Percentiles rank a stretch among this genome's conserved stretches.
These are phyloP conservation scores for Neckera pumila DNA, from an alignment of 225 moss, liverwort and hornwort species.

Conservation along the genomic window DNA sequence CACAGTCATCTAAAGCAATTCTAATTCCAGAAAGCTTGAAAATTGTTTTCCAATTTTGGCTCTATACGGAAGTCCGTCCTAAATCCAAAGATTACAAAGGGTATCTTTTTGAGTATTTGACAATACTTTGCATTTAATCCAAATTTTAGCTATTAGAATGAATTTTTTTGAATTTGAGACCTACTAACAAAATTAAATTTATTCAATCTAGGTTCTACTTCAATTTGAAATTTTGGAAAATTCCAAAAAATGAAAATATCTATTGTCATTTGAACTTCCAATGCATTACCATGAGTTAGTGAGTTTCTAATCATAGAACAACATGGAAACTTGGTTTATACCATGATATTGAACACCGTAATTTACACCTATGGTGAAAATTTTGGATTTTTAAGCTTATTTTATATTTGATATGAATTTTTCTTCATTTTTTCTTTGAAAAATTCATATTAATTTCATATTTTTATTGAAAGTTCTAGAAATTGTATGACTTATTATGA, in stretches of 20 bases:
- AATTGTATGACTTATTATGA: not conserved
- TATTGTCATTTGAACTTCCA: not conserved
- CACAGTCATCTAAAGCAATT: too few relatives aligned
- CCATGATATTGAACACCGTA: not conserved
- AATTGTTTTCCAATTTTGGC: too few relatives aligned
- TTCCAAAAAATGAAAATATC: accelerated
- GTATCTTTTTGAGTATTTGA: too few relatives aligned
- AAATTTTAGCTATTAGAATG: not conserved
- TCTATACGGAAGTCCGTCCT: too few relatives aligned
- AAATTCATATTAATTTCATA: not conserved
- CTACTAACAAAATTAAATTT: not conserved
- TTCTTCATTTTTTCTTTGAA: not conserved
- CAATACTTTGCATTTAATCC: accelerated
- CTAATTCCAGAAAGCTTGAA: too few relatives aligned
- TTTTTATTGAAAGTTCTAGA: not conserved
- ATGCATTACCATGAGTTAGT: accelerated
- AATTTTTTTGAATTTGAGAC: too few relatives aligned
- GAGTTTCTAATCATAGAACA: not conserved
- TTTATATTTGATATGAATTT: not conserved
- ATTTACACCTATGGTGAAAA: too few relatives aligned
- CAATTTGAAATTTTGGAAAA: not conserved
- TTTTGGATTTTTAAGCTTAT: not conserved
- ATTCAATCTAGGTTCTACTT: not conserved
- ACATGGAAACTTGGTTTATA: accelerated
- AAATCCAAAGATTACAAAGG: too few relatives aligned